Evolutionary conservation across 2,329 filamentous ascomycete species (phyloP).

Genomic region (Aspergillus sp.): DNA sequence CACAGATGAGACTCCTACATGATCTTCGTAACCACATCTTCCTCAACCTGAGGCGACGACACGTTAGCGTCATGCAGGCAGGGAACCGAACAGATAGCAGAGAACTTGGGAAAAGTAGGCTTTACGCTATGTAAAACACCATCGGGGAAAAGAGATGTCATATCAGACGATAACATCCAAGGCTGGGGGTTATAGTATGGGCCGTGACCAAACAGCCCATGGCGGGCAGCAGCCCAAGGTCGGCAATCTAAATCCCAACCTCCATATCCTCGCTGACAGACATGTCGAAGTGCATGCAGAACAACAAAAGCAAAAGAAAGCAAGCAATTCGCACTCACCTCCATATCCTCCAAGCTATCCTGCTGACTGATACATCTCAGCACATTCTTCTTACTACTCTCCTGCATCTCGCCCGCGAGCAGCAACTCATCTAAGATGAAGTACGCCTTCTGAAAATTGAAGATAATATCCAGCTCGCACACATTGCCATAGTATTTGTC

Average conservation of each 20-base stretch:
- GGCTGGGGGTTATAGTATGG: too few relatives aligned
- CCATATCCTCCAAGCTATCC: conserved; percentile 97
- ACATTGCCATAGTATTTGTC: conserved; percentile 99
- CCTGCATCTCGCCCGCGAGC: conserved; percentile 93
- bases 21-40: conserved; percentile 81
- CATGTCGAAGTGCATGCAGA: not conserved
- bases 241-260: not conserved
- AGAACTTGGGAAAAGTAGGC: not conserved
- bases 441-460: conserved; percentile 99
- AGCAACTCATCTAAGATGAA: conserved; percentile 97
- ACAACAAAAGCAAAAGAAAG: conserved; percentile 3
- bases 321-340: conserved; percentile 68
- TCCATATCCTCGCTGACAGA: not conserved
- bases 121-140: not conserved
- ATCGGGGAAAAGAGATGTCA: not conserved
- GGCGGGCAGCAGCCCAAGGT: too few relatives aligned
- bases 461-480: conserved; percentile 98
- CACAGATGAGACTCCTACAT: conserved; percentile 58
- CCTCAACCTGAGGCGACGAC: conserved; percentile 68
- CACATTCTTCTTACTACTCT: conserved; percentile 99
- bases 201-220: too few relatives aligned
- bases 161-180: not conserved
- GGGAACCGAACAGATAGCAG: not conserved
- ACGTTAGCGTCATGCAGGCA: conserved; percentile 38
- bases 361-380: conserved; percentile 94